Evolutionary conservation across 805 yeast genomes (phyloP), one percentile per base, ranked within the genome.

Genomic region (Ogataea kodamae): DNA sequence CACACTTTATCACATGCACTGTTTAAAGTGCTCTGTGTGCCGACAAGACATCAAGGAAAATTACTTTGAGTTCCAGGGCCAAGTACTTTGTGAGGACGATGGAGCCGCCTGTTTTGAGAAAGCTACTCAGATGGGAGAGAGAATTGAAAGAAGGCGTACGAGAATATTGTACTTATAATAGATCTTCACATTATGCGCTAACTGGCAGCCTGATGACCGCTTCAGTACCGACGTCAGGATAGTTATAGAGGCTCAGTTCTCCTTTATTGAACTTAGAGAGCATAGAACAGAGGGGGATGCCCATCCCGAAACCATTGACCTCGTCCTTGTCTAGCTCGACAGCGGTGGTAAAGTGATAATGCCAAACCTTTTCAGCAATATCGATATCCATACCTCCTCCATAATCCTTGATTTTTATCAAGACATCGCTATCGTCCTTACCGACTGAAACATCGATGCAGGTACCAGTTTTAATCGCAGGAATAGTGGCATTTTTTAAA

Each of bases 1-100:
- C 25, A 81, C 81, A 46, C 72, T 87, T 37, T 89, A 85, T 67
- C 97, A 90, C 54, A 61, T 71, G 5, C 57, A 67, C 14, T 90
- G 97, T 57, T 68, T 89, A 48, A 65, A 60, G 31, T 90, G 97
- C 61, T 54, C 62, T 28, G 63, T 67, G 24, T 89, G 97, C 62
- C 52, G 62, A 6, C 46, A 50, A 2, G 44, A 49, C 6, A 81
- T 83, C 33, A 54, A 54, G 3, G 59, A 57, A 13, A 90, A 81
- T 52, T 83, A 76, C 51, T 65, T 69, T 39, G 62, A 76, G 13
- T 65, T 72, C 39, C 65, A 71, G 35, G 72, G 64, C 3, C 48
- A 52, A 13, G 67, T 76, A 5, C 57, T 67, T 27, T 79, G 87
- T 61, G 84, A 78, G 48, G 32, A 35, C 9, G 64, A 62, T 37